A percentile compares a stretch with the other conserved stretches of the same genome.
phyloP scores from a whole-genome alignment of 2,329 filamentous ascomycete species.

The Hymenotorrendiella dingleyae region DNA sequence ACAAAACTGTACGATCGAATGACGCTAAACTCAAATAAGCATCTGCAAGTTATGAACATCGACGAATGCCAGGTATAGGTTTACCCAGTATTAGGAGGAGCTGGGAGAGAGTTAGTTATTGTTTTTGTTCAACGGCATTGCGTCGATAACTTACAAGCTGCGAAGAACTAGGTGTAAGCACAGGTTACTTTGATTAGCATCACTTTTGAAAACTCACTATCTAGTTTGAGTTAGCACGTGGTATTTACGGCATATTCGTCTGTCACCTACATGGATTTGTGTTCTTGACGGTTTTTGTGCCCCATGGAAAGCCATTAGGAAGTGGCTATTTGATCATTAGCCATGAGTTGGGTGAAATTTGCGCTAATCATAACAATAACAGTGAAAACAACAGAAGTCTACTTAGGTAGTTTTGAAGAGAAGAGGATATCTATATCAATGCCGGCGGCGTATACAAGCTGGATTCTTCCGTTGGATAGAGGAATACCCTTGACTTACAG shows the following conservation, averaged over 20 bases:
- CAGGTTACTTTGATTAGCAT: not conserved
- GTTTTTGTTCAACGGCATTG: not conserved
- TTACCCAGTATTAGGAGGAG: slow-evolving; percentile 13
- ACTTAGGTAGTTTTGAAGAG: not conserved
- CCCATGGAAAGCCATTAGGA: slow-evolving; percentile 48
- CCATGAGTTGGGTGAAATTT: too few relatives aligned
- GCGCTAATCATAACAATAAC: too few relatives aligned
- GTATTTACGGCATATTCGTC: not conserved
- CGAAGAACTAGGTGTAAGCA: not conserved
- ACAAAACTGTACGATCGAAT: slow-evolving; percentile 30
- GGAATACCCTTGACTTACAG: not conserved
- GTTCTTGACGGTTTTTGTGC: slow-evolving; percentile 33
- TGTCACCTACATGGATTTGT: slow-evolving; percentile 30
- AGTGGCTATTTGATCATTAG: slow-evolving; percentile 28
- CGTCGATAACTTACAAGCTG: slow-evolving; percentile 6
- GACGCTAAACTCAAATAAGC: too few relatives aligned
- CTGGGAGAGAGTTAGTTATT: not conserved
- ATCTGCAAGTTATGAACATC: not conserved
- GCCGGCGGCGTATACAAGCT: too few relatives aligned
- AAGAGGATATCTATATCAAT: not conserved
- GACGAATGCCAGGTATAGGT: not conserved
- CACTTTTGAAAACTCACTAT: slow-evolving; percentile 7
- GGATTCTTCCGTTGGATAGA: not conserved
- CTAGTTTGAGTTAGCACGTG: not conserved
- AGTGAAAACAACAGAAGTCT: too few relatives aligned